Conservation (phyloP, 1,284 basidiomycete species). For the Naganishia albida region DNA sequence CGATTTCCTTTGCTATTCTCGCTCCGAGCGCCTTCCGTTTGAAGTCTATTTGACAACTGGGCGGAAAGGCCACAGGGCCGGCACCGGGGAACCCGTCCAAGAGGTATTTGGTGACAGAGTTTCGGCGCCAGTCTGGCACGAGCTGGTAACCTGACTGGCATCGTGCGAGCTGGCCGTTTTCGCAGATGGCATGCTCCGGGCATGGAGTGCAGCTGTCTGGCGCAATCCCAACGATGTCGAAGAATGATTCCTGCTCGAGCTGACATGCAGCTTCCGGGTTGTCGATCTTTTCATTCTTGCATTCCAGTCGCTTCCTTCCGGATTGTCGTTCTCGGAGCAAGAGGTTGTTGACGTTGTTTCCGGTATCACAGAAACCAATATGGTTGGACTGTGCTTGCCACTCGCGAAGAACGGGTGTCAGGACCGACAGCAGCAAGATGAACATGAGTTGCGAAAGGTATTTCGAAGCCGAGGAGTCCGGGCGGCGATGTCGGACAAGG, state of each 20-base stretch:
- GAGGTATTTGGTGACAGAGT: constrained; percentile 39
- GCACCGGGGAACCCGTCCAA: constrained; percentile 75
- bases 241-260: constrained; percentile 41
- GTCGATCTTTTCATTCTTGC: constrained; percentile 38
- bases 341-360: constrained; percentile 63
- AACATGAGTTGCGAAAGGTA: constrained; percentile 6
- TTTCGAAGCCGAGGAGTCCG: constrained; percentile 7
- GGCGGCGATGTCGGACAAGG: not conserved
- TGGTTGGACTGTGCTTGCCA: constrained; percentile 61
- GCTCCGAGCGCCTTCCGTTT: constrained; percentile 75
- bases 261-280: constrained; percentile 27
- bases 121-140: constrained; percentile 48
- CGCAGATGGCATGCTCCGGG: constrained; percentile 77
- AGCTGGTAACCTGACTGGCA: constrained; percentile 78
- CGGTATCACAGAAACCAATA: constrained; percentile 81
- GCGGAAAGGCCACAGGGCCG: constrained; percentile 75
- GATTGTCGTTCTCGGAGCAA: constrained; percentile 52
- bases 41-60: constrained; percentile 79
- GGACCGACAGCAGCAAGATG: not conserved
- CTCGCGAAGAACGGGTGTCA: not conserved
- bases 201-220: constrained; percentile 79
- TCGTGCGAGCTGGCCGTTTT: constrained; percentile 60
- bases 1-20: constrained; percentile 71
- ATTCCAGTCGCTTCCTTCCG: constrained; percentile 58
- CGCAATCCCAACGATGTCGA: constrained; percentile 35